Conservation (phyloP, 306 rosid species). For the Fragaria ananassa region DNA sequence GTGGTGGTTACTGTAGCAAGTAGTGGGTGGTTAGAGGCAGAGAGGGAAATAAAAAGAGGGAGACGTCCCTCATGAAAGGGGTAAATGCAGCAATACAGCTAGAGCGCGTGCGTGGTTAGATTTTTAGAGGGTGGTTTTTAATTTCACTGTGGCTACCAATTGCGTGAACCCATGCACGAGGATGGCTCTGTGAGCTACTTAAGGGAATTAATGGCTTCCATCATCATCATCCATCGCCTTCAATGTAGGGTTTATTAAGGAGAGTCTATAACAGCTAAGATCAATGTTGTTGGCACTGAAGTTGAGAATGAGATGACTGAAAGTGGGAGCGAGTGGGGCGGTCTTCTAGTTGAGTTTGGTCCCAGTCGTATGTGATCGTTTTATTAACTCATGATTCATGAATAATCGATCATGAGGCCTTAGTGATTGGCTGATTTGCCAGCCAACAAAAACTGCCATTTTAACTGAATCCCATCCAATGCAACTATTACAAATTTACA, state of each 20-base stretch:
- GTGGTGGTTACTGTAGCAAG: neutral
- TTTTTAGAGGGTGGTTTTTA: neutral
- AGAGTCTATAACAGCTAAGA: neutral
- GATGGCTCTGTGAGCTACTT: slow-evolving; percentile 26
- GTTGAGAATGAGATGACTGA: neutral
- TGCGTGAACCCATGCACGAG: slow-evolving; percentile 61
- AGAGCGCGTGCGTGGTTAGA: slow-evolving; percentile 3
- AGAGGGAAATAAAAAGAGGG: slow-evolving; percentile 32
- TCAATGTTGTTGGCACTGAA: neutral
- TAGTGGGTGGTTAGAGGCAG: neutral
- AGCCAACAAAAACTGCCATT: neutral
- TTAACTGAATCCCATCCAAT: neutral
- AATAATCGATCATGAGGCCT: neutral
- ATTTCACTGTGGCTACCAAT: slow-evolving; percentile 20
- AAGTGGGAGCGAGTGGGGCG: neutral
- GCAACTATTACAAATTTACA: too few species aligned
- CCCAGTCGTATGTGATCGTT: neutral
- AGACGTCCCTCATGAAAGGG: slow-evolving; percentile 53
- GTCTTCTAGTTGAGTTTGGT: neutral
- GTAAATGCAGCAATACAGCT: slow-evolving; percentile 47
- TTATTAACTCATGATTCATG: neutral
- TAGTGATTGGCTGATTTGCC: neutral
- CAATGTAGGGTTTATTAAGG: neutral
- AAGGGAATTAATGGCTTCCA: neutral
- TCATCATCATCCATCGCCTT: slow-evolving; percentile 4